Evolutionary conservation across 2,329 filamentous ascomycete species (phyloP), one percentile per base, ranked within the genome.

Genomic region (Samsoniella hepiali): DNA sequence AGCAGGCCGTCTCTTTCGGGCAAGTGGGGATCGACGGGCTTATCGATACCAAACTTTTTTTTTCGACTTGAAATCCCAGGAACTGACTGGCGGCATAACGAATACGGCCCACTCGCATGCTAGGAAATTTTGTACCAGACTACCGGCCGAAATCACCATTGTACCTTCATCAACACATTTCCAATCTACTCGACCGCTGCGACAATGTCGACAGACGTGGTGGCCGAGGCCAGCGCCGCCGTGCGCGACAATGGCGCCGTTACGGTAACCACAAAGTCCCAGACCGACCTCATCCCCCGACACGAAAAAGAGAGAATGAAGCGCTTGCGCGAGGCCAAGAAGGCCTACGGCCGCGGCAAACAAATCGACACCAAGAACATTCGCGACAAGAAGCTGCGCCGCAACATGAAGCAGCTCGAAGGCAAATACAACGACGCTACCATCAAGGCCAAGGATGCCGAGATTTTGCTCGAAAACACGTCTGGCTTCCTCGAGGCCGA

Each of bases 381-480:
- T 70, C 90, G 88, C 71, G 93, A 98, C 81, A 96, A 91, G 82
- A 99, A 98, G 75, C 78, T 98, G 66, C 89, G 92, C 56, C 84
- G 87, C 13, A 96, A 91, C 67, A 79, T 99, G 57, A 89, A 88
- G 72, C 82, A 82, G 2, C 83, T 97, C 53, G 95, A 99, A 74
- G 80, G 80, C 65, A 95, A 95, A 75, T 94, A 93, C 77, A 86
- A 93, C 71, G 85, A 89, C 69, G 94, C 94, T 1, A 81, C 90
- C 1, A 76, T 96, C 42, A 89, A 91, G 75, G 93, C 95, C 17
- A 96, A 97, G 77, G 94, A 97, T 81, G 92, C 94, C 29, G 95
- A 99, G 77, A 95, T 99, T 63, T 79, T 99, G 69, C 85, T 96
- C 62, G 94, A 98, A 76, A 91, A 97, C 74, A 86, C 88, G 7